phyloP scores from a whole-genome alignment of 106 monocot species.

The Acorus gramineus region DNA sequence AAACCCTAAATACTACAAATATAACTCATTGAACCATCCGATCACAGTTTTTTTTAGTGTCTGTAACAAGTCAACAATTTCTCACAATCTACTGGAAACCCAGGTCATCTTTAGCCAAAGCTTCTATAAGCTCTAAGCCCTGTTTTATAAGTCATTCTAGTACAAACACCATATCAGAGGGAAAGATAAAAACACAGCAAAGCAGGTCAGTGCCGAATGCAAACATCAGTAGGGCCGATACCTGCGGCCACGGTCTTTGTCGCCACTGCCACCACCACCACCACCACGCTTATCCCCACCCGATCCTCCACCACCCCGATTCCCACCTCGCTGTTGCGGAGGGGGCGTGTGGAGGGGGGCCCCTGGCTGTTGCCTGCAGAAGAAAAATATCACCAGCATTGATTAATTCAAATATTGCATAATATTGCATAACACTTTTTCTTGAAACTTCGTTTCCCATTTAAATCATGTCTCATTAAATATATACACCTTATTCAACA shows the following conservation, averaged over 20 bases:
- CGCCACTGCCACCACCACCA: constrained; percentile 9
- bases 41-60: too few species aligned
- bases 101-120: too few species aligned
- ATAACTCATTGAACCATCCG: too few species aligned
- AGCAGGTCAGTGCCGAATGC: background rate
- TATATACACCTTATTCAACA: too few species aligned
- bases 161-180: too few species aligned
- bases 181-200: too few species aligned
- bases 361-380: constrained; percentile 41
- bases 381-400: background rate
- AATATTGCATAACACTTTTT: background rate
- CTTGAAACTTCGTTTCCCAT: background rate
- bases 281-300: constrained; percentile 5
- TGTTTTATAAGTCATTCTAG: too few species aligned
- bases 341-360: constrained; percentile 3
- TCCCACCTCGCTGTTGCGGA: background rate
- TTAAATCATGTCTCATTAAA: background rate
- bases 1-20: too few species aligned
- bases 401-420: background rate
- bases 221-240: constrained; percentile 12
- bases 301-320: constrained; percentile 1
- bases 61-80: too few species aligned
- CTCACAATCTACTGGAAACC: too few species aligned
- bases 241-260: constrained; percentile 10
- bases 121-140: too few species aligned